Base-by-base conservation (phyloP, 1,139 yeast species). In the Candida gigantensis region DNA sequence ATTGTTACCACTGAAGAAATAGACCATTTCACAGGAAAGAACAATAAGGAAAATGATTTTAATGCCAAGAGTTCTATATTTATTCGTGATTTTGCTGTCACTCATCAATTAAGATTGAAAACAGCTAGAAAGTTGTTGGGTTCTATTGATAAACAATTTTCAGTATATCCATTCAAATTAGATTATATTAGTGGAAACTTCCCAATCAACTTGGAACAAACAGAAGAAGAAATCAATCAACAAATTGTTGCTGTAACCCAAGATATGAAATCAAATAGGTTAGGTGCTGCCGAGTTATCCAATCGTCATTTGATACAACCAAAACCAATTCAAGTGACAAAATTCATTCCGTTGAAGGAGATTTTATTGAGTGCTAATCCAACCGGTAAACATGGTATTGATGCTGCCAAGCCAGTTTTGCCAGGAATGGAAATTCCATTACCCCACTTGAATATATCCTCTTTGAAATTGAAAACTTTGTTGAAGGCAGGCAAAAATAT, bases 161-260 rank as follows among this genome's bases (percentile, higher is more conserved):
- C 96, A 15, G 97, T 92, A 27, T 92, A 77, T 62, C 97, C 98
- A 40, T 88, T 92, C 72, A 90, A 89, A 63, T 71, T 90, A 46
- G 68, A 84, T 35, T 81, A 84, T 58, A 64, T 84, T 35, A 72
- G 84, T 11, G 68, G 71, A 16, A 53, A 62, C 31, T 81, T 82
- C 74, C 88, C 90, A 48, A 61, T 80, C 32, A 60, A 72, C 34
- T 51, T 65, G 24, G 47, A 45, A 31, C 16, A 36, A 8, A 55
- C 62, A 30, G 61, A 65, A 34, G 57, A 62, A 24, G 63, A 62
- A 26, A 54, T 62, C 24, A 58, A 58, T 12, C 64, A 62, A 25
- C 74, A 62, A 55, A 65, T 60, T 53, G 62, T 50, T 10, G 43
- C 52, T 24, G 66, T 84, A 43, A 69, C 70, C 42, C 61, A 72